Evolutionary conservation across 768 basidiomycete species (phyloP), one percentile per base, ranked within the genome.

Genomic region (Paxillus ammoniavirescens): DNA sequence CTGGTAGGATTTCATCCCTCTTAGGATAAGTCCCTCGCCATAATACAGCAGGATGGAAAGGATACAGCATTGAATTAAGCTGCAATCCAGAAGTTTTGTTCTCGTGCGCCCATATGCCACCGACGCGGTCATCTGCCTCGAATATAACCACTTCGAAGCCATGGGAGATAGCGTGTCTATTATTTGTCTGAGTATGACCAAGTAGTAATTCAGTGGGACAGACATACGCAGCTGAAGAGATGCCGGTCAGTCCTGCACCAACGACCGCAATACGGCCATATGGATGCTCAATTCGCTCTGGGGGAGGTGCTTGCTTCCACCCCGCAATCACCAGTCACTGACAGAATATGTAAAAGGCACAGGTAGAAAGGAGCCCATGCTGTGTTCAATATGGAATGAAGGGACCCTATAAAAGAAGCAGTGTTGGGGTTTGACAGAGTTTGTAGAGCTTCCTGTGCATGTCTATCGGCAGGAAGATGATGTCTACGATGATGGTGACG

Each of bases 71-170:
- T 1, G 77, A 62, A 62, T 79, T 80, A 42, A 82, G 69, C 59
- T 82, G 81, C 0, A 82, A 68, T 8, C 76, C 75, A 0, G 76
- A 78, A 0, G 79, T 78, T n/a, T 64, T 67, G 61, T 81, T 82
- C 38, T 80, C 79, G 35, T 75, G 69, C 0, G 77, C 67, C 80
- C 80, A 82, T 30, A 82, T 78, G 0, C 80, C 80, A 30, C 79
- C 81, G 0, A 60, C 56, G 8, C 61, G 57, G 14, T 70, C 60
- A 17, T 53, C 56, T n/a, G 63, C 66, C 60, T 81, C 80, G 58
- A 72, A 80, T 2, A 82, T 72, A 17, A 77, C 75, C 10, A 81
- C 79, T 30, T 82, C 79, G 53, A 82, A 81, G 14, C 77, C 77
- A 54, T 81, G 79, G 0, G 77, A 72, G 23, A 79, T 72, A 28